Conservation (phyloP, 306 rosid species). For the Macrotyloma uniflorum region DNA sequence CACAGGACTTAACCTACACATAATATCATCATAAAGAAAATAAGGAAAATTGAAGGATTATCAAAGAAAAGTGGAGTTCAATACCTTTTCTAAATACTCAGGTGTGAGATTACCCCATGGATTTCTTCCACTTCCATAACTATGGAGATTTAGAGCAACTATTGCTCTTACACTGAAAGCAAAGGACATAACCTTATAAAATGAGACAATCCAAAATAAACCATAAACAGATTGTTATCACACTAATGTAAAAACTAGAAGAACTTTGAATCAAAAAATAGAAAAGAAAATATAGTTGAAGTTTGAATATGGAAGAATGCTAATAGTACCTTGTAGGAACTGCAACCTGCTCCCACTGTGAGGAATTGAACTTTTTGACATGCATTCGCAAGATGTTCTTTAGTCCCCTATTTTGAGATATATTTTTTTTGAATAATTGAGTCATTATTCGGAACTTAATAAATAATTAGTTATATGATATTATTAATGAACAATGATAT, state of each 20-base stretch:
- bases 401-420: constrained; percentile 74
- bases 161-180: constrained; percentile 82
- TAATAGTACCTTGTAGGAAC: constrained; percentile 75
- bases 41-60: too few species aligned
- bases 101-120: constrained; percentile 93
- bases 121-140: constrained; percentile 96
- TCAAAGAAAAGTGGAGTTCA: not conserved
- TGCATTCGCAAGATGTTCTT: constrained; percentile 80
- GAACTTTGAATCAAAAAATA: not conserved
- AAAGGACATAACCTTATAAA: constrained; percentile 37
- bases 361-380: constrained; percentile 72
- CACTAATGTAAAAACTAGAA: not conserved
- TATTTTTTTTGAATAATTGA: not conserved
- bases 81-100: constrained; percentile 92
- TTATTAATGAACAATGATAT: too few species aligned
- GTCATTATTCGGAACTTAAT: not conserved
- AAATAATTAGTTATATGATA: not conserved
- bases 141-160: constrained; percentile 88
- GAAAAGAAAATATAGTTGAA: not conserved
- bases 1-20: too few species aligned
- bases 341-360: constrained; percentile 83
- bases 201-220: constrained; percentile 10
- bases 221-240: not conserved
- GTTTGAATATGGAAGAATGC: not conserved
- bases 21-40: too few species aligned